phyloP scores from a whole-genome alignment of 2,329 filamentous ascomycete genomes.

The Cladosporium austrohemisphaericum region DNA sequence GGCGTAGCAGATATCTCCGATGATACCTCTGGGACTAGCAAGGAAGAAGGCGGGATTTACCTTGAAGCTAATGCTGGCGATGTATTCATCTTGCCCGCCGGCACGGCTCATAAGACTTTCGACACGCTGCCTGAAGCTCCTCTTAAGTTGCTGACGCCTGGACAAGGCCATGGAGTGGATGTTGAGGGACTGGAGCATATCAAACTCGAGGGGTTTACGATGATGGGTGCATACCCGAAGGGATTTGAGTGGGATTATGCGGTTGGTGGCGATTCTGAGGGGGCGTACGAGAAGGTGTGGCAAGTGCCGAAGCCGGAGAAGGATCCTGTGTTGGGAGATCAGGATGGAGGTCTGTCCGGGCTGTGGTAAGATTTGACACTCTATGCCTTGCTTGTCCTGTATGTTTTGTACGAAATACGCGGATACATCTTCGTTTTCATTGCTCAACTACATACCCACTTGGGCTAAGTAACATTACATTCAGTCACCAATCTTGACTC shows the following conservation, averaged over 20 bases:
- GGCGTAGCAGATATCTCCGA: slow-evolving; percentile 49
- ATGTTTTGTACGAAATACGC: too few relatives aligned
- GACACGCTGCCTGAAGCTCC: slow-evolving; percentile 37
- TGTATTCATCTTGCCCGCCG: slow-evolving; percentile 57
- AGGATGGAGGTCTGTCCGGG: slow-evolving; percentile 36
- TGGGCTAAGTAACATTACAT: too few relatives aligned
- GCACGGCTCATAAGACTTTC: slow-evolving; percentile 54
- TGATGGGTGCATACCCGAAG: slow-evolving; percentile 56
- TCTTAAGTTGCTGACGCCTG: slow-evolving; percentile 45
- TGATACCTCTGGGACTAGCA: slow-evolving; percentile 32
- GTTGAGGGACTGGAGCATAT: slow-evolving; percentile 37
- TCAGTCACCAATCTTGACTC: too few relatives aligned
- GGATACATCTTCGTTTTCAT: too few relatives aligned
- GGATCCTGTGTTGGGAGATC: slow-evolving; percentile 48
- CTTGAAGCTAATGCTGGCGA: slow-evolving; percentile 51
- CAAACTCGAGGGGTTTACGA: slow-evolving; percentile 47
- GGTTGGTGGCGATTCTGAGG: slow-evolving; percentile 29
- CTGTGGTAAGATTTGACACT: slow-evolving; percentile 33
- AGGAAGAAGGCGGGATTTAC: slow-evolving; percentile 49
- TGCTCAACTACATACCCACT: too few relatives aligned
- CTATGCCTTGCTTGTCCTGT: too few relatives aligned
- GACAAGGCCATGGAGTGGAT: slow-evolving; percentile 36
- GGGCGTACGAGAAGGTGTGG: slow-evolving; percentile 44
- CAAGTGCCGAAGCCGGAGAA: slow-evolving; percentile 40
- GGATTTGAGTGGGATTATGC: slow-evolving; percentile 51